Percentiles rank a stretch among this genome's conserved stretches.
Conservation (phyloP, 1,139 yeast genomes). For the Debaryomycetaceae sp. region DNA sequence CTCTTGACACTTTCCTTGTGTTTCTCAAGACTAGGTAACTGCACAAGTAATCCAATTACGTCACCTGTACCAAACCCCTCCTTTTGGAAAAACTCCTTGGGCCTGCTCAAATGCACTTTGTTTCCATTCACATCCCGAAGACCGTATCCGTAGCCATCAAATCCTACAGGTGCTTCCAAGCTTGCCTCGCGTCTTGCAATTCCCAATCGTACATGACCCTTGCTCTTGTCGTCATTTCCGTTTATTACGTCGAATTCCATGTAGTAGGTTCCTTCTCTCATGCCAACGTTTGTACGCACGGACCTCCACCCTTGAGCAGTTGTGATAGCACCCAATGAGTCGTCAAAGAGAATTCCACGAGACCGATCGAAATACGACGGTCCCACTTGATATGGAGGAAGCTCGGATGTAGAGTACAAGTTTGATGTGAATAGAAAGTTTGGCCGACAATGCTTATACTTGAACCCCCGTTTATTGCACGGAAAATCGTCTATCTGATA, state of each 20-base stretch:
- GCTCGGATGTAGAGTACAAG: conserved; percentile 71
- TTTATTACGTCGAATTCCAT: conserved; percentile 64
- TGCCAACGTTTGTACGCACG: conserved; percentile 68
- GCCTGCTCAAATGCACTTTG: conserved; percentile 71
- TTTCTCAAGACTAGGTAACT: conserved; percentile 52
- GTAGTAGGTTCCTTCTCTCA: conserved; percentile 77
- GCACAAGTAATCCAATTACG: conserved; percentile 74
- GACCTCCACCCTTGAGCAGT: conserved; percentile 78
- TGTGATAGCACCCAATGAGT: conserved; percentile 43
- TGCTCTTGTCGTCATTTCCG: conserved; percentile 33
- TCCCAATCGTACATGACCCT: conserved; percentile 76
- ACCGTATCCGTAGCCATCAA: conserved; percentile 92
- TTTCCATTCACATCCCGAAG: conserved; percentile 80
- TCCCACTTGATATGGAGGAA: conserved; percentile 62
- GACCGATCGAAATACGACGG: conserved; percentile 74
- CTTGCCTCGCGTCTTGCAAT: conserved; percentile 82
- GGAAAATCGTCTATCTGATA: conserved; percentile 72
- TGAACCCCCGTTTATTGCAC: conserved; percentile 73
- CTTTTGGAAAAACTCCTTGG: conserved; percentile 46
- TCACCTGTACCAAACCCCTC: conserved; percentile 70
- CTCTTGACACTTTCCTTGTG: conserved; percentile 33
- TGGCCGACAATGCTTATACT: conserved; percentile 77
- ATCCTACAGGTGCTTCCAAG: conserved; percentile 93
- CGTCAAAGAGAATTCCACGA: conserved; percentile 50
- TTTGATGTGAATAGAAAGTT: conserved; percentile 57